Evolutionary conservation across 164 flowering plant genomes (phyloP).

Genomic region (Sedum album): DNA sequence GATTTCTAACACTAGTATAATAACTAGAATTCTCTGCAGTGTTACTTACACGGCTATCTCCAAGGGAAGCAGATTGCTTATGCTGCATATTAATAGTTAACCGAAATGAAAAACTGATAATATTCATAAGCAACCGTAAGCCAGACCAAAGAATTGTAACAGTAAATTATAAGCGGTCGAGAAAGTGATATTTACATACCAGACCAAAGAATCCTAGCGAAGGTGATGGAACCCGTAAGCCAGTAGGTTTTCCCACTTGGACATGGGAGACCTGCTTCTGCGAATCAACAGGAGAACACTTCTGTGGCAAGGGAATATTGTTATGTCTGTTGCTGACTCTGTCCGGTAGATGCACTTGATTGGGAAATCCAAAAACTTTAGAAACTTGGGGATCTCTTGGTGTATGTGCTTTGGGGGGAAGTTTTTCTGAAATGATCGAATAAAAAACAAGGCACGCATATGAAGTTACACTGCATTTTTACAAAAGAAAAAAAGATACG

Average conservation of each 20-base stretch:
- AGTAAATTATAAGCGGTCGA: background rate
- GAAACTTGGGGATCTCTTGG: background rate
- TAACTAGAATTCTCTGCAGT: slow-evolving; percentile 13
- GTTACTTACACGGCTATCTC: slow-evolving; percentile 17
- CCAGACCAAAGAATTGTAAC: background rate
- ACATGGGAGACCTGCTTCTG: slow-evolving; percentile 18
- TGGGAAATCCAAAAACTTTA: background rate
- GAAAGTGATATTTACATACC: slow-evolving; percentile 28
- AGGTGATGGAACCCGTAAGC: slow-evolving; percentile 88
- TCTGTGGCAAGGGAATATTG: slow-evolving; percentile 18
- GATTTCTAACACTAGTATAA: slow-evolving; percentile 6
- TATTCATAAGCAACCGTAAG: background rate
- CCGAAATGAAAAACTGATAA: background rate
- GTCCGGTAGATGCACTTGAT: background rate
- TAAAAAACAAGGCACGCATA: background rate
- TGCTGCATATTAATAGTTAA: slow-evolving; percentile 29
- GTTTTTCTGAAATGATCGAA: background rate
- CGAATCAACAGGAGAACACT: slow-evolving; percentile 12
- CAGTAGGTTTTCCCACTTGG: slow-evolving; percentile 56
- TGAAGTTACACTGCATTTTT: background rate
- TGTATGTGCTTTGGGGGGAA: background rate
- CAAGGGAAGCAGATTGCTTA: slow-evolving; percentile 29
- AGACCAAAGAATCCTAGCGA: slow-evolving; percentile 66
- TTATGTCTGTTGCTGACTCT: background rate
- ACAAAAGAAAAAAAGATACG: background rate